Base-by-base conservation (phyloP, 2,329 filamentous ascomycete species). In the Phyllosticta citrichinensis region DNA sequence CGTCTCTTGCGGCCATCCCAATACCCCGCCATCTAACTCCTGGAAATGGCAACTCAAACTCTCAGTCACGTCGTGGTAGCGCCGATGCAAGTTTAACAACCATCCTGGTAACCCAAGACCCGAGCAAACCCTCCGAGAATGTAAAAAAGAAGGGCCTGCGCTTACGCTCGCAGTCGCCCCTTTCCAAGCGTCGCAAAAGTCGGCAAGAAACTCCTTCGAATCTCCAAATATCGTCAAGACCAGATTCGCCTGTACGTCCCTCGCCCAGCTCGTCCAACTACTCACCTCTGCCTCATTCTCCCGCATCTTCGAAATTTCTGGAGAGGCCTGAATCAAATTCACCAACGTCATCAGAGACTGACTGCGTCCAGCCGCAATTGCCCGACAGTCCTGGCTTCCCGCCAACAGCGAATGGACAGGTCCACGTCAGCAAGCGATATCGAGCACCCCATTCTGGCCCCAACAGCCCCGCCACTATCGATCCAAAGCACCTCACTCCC, bases 11-110 rank as follows among this genome's bases (percentile, higher is more conserved):
- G 50, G 68, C 66, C 10, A 19, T 69, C 19, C 61, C 65, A 5
- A 66, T 64, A 14, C 61, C 65, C 50, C 65, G 64, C 30, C 61
- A 64, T 47, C 55, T 65, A 11, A 55, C 63, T n/a, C 69, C 69
- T 22, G 65, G 65, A 11, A 71, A 74, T 58, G 71, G 71, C 33
- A 61, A 57, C 25, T 58, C 70, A 70, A 55, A 70, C 64, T 61
- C 68, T 19, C 55, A 69, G 52, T 73, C 73, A 11, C 68, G 73
- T 59, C 67, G 73, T 63, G 72, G 70, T 10, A 74, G 73, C 60
- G 71, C 68, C 55, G 73, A 74, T 63, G 69, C 73, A n/a, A 74
- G 72, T 63, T 62, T 74, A 52, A 74, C 73, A 20, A 71, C 72
- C 2, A 74, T 74, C 57, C 64, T 74, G 20, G 70, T 74, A 27